phyloP scores from a whole-genome alignment of 2,329 filamentous ascomycete genomes.

The Thermoascus crustaceus region DNA sequence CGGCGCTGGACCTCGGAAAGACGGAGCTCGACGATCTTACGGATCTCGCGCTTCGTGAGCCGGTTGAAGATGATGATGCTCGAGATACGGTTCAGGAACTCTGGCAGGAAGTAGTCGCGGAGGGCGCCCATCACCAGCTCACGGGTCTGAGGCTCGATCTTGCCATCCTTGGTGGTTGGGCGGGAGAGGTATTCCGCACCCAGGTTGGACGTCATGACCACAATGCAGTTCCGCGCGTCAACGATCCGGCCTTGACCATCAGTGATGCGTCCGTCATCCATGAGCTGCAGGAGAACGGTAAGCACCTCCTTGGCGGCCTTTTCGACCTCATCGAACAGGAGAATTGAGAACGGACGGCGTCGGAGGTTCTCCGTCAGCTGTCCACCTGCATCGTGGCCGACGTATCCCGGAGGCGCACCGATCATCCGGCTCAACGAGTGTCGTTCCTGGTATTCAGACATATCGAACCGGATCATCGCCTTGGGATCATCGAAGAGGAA shows the following conservation, averaged over 20 bases:
- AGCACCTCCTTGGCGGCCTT: conserved; percentile 97
- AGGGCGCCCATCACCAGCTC: conserved; percentile 88
- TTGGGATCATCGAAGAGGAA: conserved; percentile 97
- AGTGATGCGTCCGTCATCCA: conserved; percentile 98
- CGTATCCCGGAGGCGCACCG: conserved; percentile 90
- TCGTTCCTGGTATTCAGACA: conserved; percentile 98
- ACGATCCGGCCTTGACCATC: conserved; percentile 93
- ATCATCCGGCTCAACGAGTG: conserved; percentile 97
- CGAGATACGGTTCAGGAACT: conserved; percentile 97
- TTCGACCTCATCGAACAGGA: conserved; percentile 96
- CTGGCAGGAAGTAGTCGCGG: conserved; percentile 92
- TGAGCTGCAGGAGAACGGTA: conserved; percentile 95
- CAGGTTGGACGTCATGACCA: conserved; percentile 98
- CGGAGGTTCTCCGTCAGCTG: conserved; percentile 93
- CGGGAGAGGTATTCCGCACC: conserved; percentile 89
- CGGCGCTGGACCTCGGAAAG: conserved; percentile 85
- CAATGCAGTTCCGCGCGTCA: conserved; percentile 95
- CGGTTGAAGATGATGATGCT: conserved; percentile 98
- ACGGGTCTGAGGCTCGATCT: conserved; percentile 73
- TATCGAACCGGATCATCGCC: conserved; percentile 97
- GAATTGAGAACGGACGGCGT: conserved; percentile 91
- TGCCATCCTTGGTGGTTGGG: conserved; percentile 67
- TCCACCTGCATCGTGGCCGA: conserved; percentile 90
- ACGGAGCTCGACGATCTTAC: conserved; percentile 89
- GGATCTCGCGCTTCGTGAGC: conserved; percentile 79